Evolutionary conservation across 768 basidiomycete genomes (phyloP).

Genomic region (Tricholoma bakamatsutake): DNA sequence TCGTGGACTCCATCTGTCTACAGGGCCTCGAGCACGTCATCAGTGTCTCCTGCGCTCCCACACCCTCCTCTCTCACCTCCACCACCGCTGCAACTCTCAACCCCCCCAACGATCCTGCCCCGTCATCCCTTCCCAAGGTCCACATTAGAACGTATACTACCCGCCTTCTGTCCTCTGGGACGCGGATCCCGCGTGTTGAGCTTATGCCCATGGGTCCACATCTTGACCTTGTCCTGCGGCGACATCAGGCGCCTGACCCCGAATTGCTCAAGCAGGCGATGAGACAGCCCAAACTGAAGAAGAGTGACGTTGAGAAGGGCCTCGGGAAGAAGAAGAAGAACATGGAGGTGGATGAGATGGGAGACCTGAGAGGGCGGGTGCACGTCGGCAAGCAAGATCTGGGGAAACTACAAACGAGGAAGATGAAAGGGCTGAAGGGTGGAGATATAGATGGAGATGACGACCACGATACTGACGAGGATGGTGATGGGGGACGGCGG

Average conservation of each 20-base stretch:
- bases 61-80: constrained; percentile 47
- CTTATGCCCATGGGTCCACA: constrained; percentile 89
- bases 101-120: constrained; percentile 27
- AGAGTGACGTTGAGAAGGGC: constrained; percentile 80
- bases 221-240: constrained; percentile 74
- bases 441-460: constrained; percentile 21
- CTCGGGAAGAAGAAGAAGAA: constrained; percentile 94
- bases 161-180: constrained; percentile 68
- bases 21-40: constrained; percentile 85
- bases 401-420: constrained; percentile 78
- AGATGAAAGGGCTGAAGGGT: constrained; percentile 90
- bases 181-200: constrained; percentile 74
- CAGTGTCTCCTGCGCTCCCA: constrained; percentile 69
- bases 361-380: constrained; percentile 85
- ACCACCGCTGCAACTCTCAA: constrained; percentile 29
- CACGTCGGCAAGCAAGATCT: constrained; percentile 91
- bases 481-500: constrained; percentile 8
- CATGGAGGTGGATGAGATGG: constrained; percentile 96
- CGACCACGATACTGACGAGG: constrained; percentile 11
- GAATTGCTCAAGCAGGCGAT: constrained; percentile 79
- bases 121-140: constrained; percentile 61
- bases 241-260: constrained; percentile 68
- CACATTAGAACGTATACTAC: constrained; percentile 87
- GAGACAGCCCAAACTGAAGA: constrained; percentile 82
- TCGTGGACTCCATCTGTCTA: constrained; percentile 77